These are phyloP conservation scores for Arctium minus DNA, from an alignment of 129 eudicot species.

Conservation along the genomic window DNA sequence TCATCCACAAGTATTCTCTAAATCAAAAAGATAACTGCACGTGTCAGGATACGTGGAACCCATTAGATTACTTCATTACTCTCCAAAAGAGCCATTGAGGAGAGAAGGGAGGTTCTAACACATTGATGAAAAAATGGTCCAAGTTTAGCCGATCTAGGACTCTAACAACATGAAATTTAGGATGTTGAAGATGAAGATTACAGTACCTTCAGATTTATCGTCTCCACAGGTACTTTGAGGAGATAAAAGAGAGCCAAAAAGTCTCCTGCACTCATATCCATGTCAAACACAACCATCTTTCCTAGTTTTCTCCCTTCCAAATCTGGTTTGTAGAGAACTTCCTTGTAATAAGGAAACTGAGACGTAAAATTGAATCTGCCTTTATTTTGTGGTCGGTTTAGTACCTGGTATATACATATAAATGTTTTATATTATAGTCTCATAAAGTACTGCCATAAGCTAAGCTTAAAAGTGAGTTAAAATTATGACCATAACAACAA, in stretches of 20 bases:
- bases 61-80: neutral
- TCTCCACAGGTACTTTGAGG: conserved; percentile 69
- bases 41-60: neutral
- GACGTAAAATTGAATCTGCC: conserved; percentile 80
- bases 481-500: neutral
- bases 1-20: neutral
- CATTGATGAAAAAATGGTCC: neutral
- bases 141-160: no score
- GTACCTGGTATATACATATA: conserved; percentile 39
- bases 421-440: neutral
- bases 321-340: conserved; percentile 58
- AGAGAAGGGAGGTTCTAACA: no score
- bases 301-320: conserved; percentile 47
- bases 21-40: neutral
- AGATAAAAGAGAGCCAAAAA: conserved; percentile 83
- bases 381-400: conserved; percentile 45
- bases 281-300: conserved; percentile 66
- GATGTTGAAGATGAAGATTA: neutral
- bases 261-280: conserved; percentile 98
- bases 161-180: neutral
- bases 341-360: conserved; percentile 61
- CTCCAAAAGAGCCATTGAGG: neutral
- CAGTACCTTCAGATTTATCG: conserved; percentile 68
- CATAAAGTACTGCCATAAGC: neutral
- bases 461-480: neutral